These are phyloP conservation scores for Gastroboletus turbinatus DNA, from an alignment of 1,284 basidiomycete species.

Conservation along the genomic window DNA sequence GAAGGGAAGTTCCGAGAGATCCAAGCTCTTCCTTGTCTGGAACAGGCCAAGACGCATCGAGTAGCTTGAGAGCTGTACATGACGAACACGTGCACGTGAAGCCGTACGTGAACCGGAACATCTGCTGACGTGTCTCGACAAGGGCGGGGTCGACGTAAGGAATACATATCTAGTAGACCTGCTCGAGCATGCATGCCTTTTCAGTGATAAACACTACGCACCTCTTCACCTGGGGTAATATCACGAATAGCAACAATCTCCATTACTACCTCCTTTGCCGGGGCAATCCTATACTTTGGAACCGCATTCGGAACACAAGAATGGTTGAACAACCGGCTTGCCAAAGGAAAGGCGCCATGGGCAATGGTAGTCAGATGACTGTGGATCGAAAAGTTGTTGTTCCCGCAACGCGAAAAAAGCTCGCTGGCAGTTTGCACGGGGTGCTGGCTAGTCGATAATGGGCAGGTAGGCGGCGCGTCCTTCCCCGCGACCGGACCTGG, in stretches of 20 bases:
- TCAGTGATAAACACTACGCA: slow-evolving; percentile 27
- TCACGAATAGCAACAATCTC: slow-evolving; percentile 60
- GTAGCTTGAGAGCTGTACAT: slow-evolving; percentile 43
- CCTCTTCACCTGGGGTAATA: slow-evolving; percentile 62
- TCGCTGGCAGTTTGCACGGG: slow-evolving; percentile 39
- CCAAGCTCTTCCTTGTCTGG: slow-evolving; percentile 19
- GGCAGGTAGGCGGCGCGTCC: slow-evolving; percentile 34
- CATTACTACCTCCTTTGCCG: slow-evolving; percentile 46
- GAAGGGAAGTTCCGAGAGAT: slow-evolving; percentile 38
- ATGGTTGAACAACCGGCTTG: slow-evolving; percentile 76
- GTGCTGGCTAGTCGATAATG: slow-evolving; percentile 27
- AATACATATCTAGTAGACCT: slow-evolving; percentile 53
- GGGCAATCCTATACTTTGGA: slow-evolving; percentile 53
- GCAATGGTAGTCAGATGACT: slow-evolving; percentile 65
- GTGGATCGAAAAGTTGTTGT: slow-evolving; percentile 76
- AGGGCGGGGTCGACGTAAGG: slow-evolving; percentile 77
- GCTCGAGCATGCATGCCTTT: neutral
- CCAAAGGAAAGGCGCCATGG: slow-evolving; percentile 69
- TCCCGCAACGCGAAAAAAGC: slow-evolving; percentile 61
- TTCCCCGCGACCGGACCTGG: slow-evolving; percentile 38
- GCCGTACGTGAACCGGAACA: slow-evolving; percentile 61
- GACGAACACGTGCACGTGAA: slow-evolving; percentile 63
- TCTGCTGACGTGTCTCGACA: slow-evolving; percentile 54
- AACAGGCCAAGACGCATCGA: slow-evolving; percentile 30
- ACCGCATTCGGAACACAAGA: slow-evolving; percentile 73